Evolutionary conservation across 2,329 filamentous ascomycete species (phyloP).

Genomic region (Claviceps paspali): DNA sequence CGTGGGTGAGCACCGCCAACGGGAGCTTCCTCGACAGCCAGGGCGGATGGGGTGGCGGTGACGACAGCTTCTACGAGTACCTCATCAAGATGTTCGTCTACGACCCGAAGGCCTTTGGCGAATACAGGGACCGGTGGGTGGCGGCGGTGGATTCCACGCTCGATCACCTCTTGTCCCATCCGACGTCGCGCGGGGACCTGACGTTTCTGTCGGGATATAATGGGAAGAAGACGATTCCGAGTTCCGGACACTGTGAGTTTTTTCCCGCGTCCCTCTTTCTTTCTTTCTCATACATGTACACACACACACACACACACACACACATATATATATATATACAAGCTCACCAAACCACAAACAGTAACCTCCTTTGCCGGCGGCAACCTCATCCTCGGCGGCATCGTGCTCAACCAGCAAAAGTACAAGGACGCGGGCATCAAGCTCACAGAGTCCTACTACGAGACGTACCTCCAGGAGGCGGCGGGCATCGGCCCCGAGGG

Average conservation of each 20-base stretch:
- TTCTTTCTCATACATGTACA: too few relatives aligned
- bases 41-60: slow-evolving; percentile 65
- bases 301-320: too few relatives aligned
- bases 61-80: slow-evolving; percentile 78
- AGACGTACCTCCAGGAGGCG: slow-evolving; percentile 52
- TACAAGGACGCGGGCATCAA: slow-evolving; percentile 62
- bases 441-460: slow-evolving; percentile 57
- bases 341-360: slow-evolving; percentile 10
- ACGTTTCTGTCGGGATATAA: slow-evolving; percentile 53
- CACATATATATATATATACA: neutral
- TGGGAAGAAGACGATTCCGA: slow-evolving; percentile 25
- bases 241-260: slow-evolving; percentile 34
- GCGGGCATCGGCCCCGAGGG: slow-evolving; percentile 65
- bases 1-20: slow-evolving; percentile 44
- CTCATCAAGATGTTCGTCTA: slow-evolving; percentile 86
- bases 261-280: too few relatives aligned
- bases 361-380: slow-evolving; percentile 75
- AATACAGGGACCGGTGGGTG: slow-evolving; percentile 62
- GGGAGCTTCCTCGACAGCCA: slow-evolving; percentile 50
- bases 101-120: slow-evolving; percentile 44
- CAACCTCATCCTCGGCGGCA: slow-evolving; percentile 70
- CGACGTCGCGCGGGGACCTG: slow-evolving; percentile 48
- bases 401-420: slow-evolving; percentile 46
- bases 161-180: slow-evolving; percentile 52
- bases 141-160: slow-evolving; percentile 63